Evolutionary conservation across 176 grass and related monocot species (phyloP), one percentile per base, ranked within the genome.

Genomic region (Puya raimondii): DNA sequence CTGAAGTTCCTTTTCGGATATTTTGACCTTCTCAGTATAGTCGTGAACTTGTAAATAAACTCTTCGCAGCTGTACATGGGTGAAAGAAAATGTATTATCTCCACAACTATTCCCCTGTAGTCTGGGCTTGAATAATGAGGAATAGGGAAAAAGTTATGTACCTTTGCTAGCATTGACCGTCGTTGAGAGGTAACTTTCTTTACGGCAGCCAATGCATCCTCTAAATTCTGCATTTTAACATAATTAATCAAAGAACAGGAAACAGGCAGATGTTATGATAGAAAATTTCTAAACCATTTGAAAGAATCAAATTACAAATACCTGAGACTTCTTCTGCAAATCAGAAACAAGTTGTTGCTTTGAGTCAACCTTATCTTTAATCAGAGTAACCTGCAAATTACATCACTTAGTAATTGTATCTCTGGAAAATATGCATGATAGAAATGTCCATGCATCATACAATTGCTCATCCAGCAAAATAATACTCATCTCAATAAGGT

Each of bases 261-360:
- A 64, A 63, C 47, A 26, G 22, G 56, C 16, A 61, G n/a, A 56
- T 47, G 23, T 21, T 26, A 26, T 26, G 2, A 63, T n/a, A 49
- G 15, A 63, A 58, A 7, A 17, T 7, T 9, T 7, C n/a, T 20
- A 61, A 20, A 61, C 16, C 2, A 68, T 9, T 66, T 29, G 78
- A 7, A 53, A 51, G 49, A 65, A 71, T 69, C 63, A 88, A 1
- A 69, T 67, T 9, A 14, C 7, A 3, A 42, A 78, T 57, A 92
- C 89, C 85, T 81, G 89, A 78, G 77, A 82, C 79, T 76, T 88
- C 82, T 83, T 92, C 65, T 78, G 80, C 75, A 88, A 72, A 80
- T 88, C 82, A 54, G 57, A 49, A 76, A 92, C 72, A 21, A 88
- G 77, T 12, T 83, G 74, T 50, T 85, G 79, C 58, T 92, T 92